Evolutionary conservation across 768 basidiomycete genomes (phyloP).

Genomic region (Rossbeevera mucosa): DNA sequence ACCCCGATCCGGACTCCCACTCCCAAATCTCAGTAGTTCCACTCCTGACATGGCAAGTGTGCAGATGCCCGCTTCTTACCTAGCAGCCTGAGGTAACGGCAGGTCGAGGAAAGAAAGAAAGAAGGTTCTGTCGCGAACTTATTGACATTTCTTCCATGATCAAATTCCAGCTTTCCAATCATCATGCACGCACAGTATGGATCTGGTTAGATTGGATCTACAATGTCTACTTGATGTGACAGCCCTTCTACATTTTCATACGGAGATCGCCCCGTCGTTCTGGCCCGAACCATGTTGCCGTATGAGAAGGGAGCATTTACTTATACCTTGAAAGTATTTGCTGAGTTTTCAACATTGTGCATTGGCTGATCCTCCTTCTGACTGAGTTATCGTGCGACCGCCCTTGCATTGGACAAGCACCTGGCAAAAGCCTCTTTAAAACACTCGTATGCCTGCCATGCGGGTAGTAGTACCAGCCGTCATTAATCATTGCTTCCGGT

Average conservation of each 20-base stretch:
- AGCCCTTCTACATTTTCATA: not conserved
- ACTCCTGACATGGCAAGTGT: not conserved
- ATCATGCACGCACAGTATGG: not conserved
- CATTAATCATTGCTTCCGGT: not conserved
- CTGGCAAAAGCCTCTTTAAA: not conserved
- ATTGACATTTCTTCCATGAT: not conserved
- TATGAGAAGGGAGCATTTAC: not conserved
- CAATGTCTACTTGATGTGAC: not conserved
- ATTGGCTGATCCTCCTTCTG: not conserved
- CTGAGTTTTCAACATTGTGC: not conserved
- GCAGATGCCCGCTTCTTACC: not conserved
- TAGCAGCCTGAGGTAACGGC: not conserved
- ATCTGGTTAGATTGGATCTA: not conserved
- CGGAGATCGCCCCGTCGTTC: slow-evolving; percentile 1
- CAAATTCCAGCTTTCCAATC: not conserved
- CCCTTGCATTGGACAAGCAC: not conserved
- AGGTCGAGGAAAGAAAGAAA: not conserved
- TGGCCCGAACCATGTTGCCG: not conserved
- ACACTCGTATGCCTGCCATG: not conserved
- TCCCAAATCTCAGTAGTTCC: not conserved
- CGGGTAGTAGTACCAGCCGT: too few species aligned
- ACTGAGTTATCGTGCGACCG: not conserved
- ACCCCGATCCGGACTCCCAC: not conserved
- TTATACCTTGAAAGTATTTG: not conserved
- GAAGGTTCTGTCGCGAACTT: not conserved